Percentiles rank a stretch among this genome's conserved stretches.
phyloP scores from a whole-genome alignment of 2,329 filamentous ascomycete species.

The Zasmidium cellare region DNA sequence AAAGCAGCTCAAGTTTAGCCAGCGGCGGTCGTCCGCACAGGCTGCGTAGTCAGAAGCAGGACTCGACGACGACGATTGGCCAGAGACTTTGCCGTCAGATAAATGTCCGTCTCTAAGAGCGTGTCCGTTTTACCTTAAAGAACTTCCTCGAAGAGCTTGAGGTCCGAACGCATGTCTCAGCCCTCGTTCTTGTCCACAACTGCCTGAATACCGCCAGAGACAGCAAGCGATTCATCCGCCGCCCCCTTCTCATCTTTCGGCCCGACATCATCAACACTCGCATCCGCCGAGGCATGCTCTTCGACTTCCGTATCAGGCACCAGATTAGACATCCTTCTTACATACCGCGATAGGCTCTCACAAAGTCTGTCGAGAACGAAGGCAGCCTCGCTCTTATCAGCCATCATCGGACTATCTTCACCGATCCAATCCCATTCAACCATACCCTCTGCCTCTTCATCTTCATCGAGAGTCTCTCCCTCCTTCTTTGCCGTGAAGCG shows the following conservation, averaged over 20 bases:
- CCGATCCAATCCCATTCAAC: constrained; percentile 74
- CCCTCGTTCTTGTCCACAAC: background rate
- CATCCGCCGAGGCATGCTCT: background rate
- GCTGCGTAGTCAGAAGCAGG: too few relatives aligned
- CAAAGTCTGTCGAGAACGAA: constrained; percentile 67
- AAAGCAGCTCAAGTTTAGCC: too few relatives aligned
- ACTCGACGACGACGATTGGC: too few relatives aligned
- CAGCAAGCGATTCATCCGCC: background rate
- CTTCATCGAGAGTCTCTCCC: constrained; percentile 38
- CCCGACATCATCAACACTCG: background rate
- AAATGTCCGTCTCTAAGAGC: too few relatives aligned
- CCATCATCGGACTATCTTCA: constrained; percentile 66
- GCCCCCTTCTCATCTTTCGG: background rate
- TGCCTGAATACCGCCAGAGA: background rate
- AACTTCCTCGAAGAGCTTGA: too few relatives aligned
- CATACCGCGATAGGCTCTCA: constrained; percentile 59
- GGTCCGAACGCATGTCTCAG: background rate
- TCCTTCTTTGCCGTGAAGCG: constrained; percentile 47
- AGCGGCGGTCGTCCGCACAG: too few relatives aligned
- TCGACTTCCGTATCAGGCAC: background rate
- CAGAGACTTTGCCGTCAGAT: too few relatives aligned
- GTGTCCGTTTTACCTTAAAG: too few relatives aligned
- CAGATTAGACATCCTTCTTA: constrained; percentile 23
- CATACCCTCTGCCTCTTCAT: constrained; percentile 59
- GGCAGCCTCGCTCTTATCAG: constrained; percentile 62